phyloP scores from a whole-genome alignment of 2,329 filamentous ascomycete species.

The Xylaria sp. region DNA sequence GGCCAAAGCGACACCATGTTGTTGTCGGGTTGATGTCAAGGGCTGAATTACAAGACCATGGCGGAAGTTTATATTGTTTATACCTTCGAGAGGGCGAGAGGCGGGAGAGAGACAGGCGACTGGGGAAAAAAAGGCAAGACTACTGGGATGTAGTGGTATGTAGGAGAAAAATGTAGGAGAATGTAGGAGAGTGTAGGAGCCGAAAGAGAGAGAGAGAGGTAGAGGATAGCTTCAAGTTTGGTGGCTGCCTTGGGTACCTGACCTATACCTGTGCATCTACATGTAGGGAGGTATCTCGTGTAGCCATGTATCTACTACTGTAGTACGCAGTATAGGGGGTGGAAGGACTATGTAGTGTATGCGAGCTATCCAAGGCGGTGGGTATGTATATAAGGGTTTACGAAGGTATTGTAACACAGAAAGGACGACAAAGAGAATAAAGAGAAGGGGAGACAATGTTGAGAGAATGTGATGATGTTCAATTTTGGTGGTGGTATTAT shows the following conservation, averaged over 20 bases:
- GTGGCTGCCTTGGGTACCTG: background rate
- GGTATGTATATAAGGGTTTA: background rate
- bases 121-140: background rate
- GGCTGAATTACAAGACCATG: slow-evolving; percentile 41
- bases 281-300: background rate
- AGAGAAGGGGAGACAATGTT: background rate
- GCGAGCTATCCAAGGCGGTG: no score
- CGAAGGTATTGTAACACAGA: background rate
- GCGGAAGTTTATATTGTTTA: slow-evolving; percentile 22
- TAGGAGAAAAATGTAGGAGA: no score
- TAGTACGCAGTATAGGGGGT: no score
- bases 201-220: background rate
- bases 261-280: background rate
- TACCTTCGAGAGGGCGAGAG: background rate
- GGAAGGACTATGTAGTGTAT: no score
- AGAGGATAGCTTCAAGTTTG: background rate
- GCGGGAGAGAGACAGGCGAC: no score
- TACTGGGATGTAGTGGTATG: no score
- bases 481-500: slow-evolving; percentile 1
- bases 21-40: slow-evolving; percentile 16
- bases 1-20: slow-evolving; percentile 87
- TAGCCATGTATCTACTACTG: background rate
- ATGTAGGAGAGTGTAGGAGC: background rate
- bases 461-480: slow-evolving; percentile 16
- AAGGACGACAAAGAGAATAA: slow-evolving; percentile 5